A percentile compares a stretch with the other conserved stretches of the same genome.
Evolutionary conservation across 805 yeast species (phyloP).

Genomic region (Citeromyces matritensis): DNA sequence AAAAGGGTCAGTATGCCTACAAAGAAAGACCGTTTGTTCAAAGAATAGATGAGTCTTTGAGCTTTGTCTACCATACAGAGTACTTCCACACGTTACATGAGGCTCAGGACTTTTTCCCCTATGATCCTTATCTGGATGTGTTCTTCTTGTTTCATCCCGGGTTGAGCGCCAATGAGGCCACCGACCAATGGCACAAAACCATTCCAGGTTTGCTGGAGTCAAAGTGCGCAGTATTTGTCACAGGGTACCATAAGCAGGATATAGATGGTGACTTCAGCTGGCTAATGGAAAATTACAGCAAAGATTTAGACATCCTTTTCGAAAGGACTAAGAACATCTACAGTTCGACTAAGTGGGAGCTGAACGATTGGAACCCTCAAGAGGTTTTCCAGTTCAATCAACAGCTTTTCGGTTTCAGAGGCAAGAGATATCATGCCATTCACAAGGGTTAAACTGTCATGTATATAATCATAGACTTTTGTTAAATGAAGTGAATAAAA

Average conservation of each 20-base stretch:
- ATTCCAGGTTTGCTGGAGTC: conserved; percentile 81
- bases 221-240: conserved; percentile 82
- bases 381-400: conserved; percentile 90
- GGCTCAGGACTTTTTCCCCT: conserved; percentile 91
- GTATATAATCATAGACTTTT: neutral
- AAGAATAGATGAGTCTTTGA: conserved; percentile 59
- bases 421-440: conserved; percentile 90
- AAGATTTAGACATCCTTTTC: conserved; percentile 73
- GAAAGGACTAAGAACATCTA: conserved; percentile 59
- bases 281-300: conserved; percentile 47
- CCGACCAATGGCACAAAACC: conserved; percentile 72
- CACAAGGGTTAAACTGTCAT: conserved; percentile 7
- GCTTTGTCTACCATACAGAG: conserved; percentile 74
- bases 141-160: conserved; percentile 97
- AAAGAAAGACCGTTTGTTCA: conserved; percentile 53
- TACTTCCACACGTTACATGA: conserved; percentile 87
- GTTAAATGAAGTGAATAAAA: neutral
- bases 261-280: conserved; percentile 55
- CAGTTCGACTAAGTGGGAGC: conserved; percentile 86
- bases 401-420: conserved; percentile 82
- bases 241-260: conserved; percentile 78
- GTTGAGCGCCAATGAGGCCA: conserved; percentile 65
- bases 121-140: conserved; percentile 89
- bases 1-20: conserved; percentile 43
- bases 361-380: conserved; percentile 83